Evolutionary conservation across 2,329 filamentous ascomycete species (phyloP).

Genomic region (Stachybotrys chartarum): DNA sequence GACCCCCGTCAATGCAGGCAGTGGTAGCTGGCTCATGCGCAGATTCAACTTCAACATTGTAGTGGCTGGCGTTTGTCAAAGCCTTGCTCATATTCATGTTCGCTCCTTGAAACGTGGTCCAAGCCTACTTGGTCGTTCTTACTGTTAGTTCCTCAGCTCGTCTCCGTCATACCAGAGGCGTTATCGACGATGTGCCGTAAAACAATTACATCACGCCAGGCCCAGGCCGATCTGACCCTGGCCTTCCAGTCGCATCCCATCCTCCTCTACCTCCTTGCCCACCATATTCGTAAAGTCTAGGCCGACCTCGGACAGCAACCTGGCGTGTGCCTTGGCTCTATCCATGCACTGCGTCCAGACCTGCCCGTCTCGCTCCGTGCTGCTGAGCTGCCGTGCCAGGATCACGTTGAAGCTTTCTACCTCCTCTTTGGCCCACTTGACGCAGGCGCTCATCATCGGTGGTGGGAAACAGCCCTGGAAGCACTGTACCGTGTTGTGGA

Average conservation of each 20-base stretch:
- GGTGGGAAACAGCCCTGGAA: conserved; percentile 84
- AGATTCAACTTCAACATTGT: too few species aligned
- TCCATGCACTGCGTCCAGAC: conserved; percentile 81
- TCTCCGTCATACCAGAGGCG: too few species aligned
- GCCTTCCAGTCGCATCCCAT: conserved; percentile 5
- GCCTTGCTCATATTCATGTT: too few species aligned
- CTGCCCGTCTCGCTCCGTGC: conserved; percentile 67
- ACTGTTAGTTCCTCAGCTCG: too few species aligned
- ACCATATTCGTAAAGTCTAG: conserved; percentile 84
- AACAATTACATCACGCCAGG: conserved; percentile 13
- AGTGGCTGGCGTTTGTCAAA: too few species aligned
- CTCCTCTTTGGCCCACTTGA: conserved; percentile 97
- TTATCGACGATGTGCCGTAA: not conserved
- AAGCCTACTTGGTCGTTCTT: too few species aligned
- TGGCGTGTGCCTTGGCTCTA: conserved; percentile 72
- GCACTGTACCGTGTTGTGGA: conserved; percentile 85
- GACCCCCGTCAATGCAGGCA: not conserved
- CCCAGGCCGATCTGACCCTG: conserved; percentile 20
- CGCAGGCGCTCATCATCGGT: conserved; percentile 84
- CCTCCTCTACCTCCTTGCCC: conserved; percentile 44
- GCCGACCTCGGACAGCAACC: conserved; percentile 75
- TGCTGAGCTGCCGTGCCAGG: conserved; percentile 77
- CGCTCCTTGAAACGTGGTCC: too few species aligned
- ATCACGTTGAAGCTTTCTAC: conserved; percentile 85
- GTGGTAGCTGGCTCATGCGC: too few species aligned